phyloP scores from a whole-genome alignment of 768 basidiomycete species.

The Suillus variegatus region DNA sequence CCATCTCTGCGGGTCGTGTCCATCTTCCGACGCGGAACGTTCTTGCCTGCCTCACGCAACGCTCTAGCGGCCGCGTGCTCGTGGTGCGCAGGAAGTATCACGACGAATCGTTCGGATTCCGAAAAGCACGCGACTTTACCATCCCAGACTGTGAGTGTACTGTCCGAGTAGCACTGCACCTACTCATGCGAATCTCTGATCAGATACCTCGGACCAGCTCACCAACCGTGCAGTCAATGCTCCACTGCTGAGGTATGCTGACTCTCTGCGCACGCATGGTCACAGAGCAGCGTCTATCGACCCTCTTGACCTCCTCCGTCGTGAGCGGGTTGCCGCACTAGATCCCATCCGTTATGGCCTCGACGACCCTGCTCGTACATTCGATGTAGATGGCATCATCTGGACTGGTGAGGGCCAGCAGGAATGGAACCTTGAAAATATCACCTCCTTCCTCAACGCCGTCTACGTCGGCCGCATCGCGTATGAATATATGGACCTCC shows the following conservation, averaged over 20 bases:
- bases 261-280: slow-evolving; percentile 82
- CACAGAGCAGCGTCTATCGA: slow-evolving; percentile 87
- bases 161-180: neutral
- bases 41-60: neutral
- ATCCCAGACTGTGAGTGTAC: slow-evolving; percentile 70
- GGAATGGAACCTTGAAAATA: slow-evolving; percentile 70
- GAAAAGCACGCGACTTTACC: slow-evolving; percentile 59
- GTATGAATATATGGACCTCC: slow-evolving; percentile 92
- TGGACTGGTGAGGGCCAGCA: slow-evolving; percentile 56
- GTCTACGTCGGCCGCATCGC: slow-evolving; percentile 86
- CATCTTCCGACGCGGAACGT: neutral
- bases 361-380: slow-evolving; percentile 47
- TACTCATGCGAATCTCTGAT: neutral
- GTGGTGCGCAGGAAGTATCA: slow-evolving; percentile 51
- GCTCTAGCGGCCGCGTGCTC: slow-evolving; percentile 18
- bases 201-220: slow-evolving; percentile 68
- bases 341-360: slow-evolving; percentile 79
- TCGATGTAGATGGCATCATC: slow-evolving; percentile 79
- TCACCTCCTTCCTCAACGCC: slow-evolving; percentile 65
- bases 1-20: neutral
- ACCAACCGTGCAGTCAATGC: slow-evolving; percentile 72
- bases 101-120: slow-evolving; percentile 79
- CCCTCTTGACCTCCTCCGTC: slow-evolving; percentile 83
- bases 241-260: slow-evolving; percentile 82
- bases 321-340: slow-evolving; percentile 78